Base-by-base conservation (phyloP, 2,329 filamentous ascomycete species). In the Mollisia scopiformis region DNA sequence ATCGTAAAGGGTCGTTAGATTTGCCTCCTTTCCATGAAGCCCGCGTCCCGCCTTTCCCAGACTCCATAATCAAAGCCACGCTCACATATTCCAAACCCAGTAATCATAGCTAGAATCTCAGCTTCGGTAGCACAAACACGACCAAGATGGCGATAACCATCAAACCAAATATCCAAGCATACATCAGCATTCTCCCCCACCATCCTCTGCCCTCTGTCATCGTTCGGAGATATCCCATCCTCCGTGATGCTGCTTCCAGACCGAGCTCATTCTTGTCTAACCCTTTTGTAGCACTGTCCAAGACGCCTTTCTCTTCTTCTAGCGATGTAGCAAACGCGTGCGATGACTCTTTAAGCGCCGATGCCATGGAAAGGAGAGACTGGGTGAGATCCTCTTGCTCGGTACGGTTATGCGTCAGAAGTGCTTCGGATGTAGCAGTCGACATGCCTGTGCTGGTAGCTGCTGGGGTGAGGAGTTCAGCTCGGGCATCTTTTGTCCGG, bases 141-240 rank as follows among this genome's bases (percentile, higher is more conserved):
- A 97, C 76, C 73, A 96, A 69, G 35, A 97, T 79, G 19, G 92
- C 84, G 27, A 86, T 77, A n/a, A 96, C 69, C 88, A 92, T 94
- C 64, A 97, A 75, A 30, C 86, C 92, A 69, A 88, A 90, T 52
- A 97, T 93, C 83, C 91, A 90, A 39, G 82, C 89, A 79, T 95
- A 97, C 62, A 97, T 80, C 77, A 94, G 81, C 80, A 96, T 85
- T 55, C 93, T 80, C 6, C 90, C 93, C 86, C 85, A 92, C 90
- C 90, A 96, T 0, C 93, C 93, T 73, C 89, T 88, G 3, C 93
- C 93, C 78, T 97, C 94, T 16, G 89, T 92, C 87, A 96, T 92
- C 55, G 83, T 83, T 68, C 86, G 81, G 72, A 98, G 75, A 70
- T 85, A 82, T 1, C 91, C 89, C 91, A 98, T 96, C 64, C 87